Base-by-base conservation (phyloP, 805 yeast genomes). In the Ogataea paradorogensis region DNA sequence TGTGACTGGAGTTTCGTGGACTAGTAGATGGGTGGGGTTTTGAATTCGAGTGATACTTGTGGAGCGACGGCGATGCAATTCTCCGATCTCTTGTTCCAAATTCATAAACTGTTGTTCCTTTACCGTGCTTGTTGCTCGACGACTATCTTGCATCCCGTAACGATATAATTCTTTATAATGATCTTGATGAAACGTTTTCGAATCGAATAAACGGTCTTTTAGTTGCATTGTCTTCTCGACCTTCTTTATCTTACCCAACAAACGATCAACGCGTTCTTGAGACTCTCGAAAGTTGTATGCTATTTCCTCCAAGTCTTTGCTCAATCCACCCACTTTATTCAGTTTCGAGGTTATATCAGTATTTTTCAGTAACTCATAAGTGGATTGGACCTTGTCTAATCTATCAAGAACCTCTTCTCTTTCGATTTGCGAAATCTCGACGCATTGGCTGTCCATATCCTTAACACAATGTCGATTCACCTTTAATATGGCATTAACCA, bases 91-190 rank as follows among this genome's bases (percentile, higher is more conserved):
- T 6, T 39, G 42, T 35, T 59, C 60, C 7, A 60, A 27, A 28
- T 38, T 43, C 16, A 55, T 36, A 30, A 59, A 55, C 31, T 61
- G 65, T 13, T 49, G 53, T 13, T 52, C 30, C 34, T 60, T 58
- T 23, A 42, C 21, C 4, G 53, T 45, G 18, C 25, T 36, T 13
- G 23, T 41, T 40, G 41, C 36, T 20, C 41, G 26, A 16, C 25
- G 49, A 33, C 46, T 51, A 28, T 43, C 47, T 42, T 50, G 38
- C 59, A 54, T 55, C 8, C 52, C 64, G 41, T 46, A 52, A 8
- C 50, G 53, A 40, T 63, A 67, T 15, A 75, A 45, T 4, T 58
- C 54, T 4, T 71, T 70, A 51, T 71, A 75, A 47, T 74, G 79
- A 13, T 52, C 53, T 42, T 62, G 58, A 52, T 73, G 71, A 1